A percentile compares a stretch with the other conserved stretches of the same genome.
These are phyloP conservation scores for Amylostereum areolatum DNA, from an alignment of 1,284 basidiomycete species.

Conservation along the genomic window DNA sequence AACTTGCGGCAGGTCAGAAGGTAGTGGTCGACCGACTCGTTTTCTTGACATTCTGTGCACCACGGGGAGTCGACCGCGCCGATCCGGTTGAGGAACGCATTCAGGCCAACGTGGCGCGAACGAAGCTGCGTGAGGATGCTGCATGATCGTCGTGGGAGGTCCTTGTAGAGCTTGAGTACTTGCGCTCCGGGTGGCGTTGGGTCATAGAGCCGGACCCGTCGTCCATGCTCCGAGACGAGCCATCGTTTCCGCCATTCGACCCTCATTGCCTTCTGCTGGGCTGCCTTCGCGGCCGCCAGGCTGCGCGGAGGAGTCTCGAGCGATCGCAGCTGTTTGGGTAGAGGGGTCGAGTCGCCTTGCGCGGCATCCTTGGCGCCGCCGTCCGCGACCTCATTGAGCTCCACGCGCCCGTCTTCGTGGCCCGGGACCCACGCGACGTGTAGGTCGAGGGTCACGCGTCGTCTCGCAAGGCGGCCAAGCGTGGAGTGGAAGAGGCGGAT, in stretches of 20 bases:
- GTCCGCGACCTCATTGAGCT: conserved; percentile 2
- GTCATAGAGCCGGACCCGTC: not conserved
- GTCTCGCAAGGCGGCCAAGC: not conserved
- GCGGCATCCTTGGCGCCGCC: not conserved
- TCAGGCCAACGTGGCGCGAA: conserved; percentile 21
- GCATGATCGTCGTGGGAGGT: conserved; percentile 6
- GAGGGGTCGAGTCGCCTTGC: not conserved
- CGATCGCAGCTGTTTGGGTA: not conserved
- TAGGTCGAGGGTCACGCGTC: not conserved
- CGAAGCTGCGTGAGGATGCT: conserved; percentile 23
- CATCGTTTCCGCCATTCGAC: not conserved
- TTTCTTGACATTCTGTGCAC: conserved; percentile 18
- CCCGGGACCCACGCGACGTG: conserved; percentile 3
- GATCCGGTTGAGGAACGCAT: conserved; percentile 19
- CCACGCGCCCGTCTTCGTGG: conserved; percentile 1
- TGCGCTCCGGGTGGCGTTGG: not conserved
- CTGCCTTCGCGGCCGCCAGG: not conserved
- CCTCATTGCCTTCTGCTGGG: not conserved
- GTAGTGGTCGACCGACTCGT: conserved; percentile 22
- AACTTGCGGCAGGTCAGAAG: too few species aligned
- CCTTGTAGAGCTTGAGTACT: conserved; percentile 4
- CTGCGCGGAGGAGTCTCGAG: not conserved
- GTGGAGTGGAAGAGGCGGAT: too few species aligned
- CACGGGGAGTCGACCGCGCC: conserved; percentile 5
- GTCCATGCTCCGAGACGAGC: not conserved